These are phyloP conservation scores for Angomonas deanei DNA, from an alignment of 208 protist species.

Conservation along the genomic window DNA sequence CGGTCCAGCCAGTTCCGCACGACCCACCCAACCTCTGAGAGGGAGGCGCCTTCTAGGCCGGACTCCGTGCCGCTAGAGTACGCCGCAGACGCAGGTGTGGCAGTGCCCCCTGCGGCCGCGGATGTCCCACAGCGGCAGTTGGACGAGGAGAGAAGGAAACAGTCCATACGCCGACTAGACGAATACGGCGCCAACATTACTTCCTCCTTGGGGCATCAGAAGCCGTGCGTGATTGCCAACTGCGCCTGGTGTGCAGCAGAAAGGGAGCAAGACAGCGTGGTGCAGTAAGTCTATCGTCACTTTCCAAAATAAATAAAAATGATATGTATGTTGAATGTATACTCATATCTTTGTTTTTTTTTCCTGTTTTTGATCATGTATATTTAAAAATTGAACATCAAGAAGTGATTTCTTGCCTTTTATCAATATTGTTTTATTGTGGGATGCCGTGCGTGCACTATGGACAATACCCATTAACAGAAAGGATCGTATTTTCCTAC, in stretches of 20 bases:
- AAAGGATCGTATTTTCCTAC: background rate
- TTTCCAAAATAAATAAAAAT: background rate
- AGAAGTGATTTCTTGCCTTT: background rate
- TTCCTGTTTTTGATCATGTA: constrained; percentile 4
- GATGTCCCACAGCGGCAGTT: background rate
- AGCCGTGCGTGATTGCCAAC: constrained; percentile 58
- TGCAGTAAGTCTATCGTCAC: background rate
- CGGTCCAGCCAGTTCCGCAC: background rate
- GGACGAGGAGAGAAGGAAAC: background rate
- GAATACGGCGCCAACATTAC: background rate
- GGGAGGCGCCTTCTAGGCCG: background rate
- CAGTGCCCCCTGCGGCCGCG: background rate
- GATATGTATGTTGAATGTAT: background rate
- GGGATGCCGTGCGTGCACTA: no score
- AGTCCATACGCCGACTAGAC: background rate
- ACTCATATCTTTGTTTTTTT: background rate
- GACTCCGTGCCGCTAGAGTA: background rate
- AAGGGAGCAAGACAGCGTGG: constrained; percentile 7
- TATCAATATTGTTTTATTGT: no score
- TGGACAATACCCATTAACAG: no score
- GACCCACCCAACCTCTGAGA: background rate
- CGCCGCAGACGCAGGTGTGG: background rate
- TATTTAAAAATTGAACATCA: background rate
- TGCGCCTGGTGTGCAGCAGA: constrained; percentile 69
- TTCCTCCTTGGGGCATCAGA: constrained; percentile 33